Evolutionary conservation across 768 basidiomycete species (phyloP).

Genomic region (Xerocomus brunneocitrinus): DNA sequence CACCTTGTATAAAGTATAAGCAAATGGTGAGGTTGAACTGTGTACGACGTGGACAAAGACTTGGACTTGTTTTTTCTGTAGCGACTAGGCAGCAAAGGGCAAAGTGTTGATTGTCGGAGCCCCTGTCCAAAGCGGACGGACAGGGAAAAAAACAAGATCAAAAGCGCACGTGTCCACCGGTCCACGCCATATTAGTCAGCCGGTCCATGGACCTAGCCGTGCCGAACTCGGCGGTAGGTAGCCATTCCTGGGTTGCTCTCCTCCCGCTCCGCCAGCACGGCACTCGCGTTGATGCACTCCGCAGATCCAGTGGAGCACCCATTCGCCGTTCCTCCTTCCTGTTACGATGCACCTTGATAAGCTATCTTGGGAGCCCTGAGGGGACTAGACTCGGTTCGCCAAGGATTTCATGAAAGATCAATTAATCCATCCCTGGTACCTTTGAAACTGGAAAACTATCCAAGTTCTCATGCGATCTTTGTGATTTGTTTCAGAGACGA

Average conservation of each 20-base stretch:
- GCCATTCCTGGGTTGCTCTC: neutral
- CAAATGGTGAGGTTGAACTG: too few species aligned
- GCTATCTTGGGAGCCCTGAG: conserved; percentile 27
- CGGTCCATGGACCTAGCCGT: conserved; percentile 23
- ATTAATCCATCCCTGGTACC: conserved; percentile 20
- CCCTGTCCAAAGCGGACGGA: conserved; percentile 33
- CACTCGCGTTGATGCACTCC: conserved; percentile 7
- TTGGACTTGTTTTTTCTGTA: neutral
- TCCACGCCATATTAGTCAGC: conserved; percentile 20
- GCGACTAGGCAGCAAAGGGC: conserved; percentile 13
- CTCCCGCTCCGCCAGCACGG: conserved; percentile 3
- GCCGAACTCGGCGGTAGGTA: conserved; percentile 7
- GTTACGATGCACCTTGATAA: conserved; percentile 23
- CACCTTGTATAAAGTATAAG: too few species aligned
- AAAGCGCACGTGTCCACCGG: conserved; percentile 27
- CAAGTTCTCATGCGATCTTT: too few species aligned
- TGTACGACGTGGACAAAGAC: neutral
- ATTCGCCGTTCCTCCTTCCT: conserved; percentile 27
- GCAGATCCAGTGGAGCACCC: conserved; percentile 26
- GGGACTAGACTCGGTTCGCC: conserved; percentile 23
- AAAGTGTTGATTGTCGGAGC: conserved; percentile 35
- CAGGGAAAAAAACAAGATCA: conserved; percentile 36
- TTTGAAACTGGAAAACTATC: neutral
- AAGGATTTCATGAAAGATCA: conserved; percentile 20
- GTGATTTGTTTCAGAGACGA: too few species aligned